A percentile compares a stretch with the other conserved stretches of the same genome.
Conservation (phyloP, 495 filamentous ascomycete genomes). For the Penicillium daleae region DNA sequence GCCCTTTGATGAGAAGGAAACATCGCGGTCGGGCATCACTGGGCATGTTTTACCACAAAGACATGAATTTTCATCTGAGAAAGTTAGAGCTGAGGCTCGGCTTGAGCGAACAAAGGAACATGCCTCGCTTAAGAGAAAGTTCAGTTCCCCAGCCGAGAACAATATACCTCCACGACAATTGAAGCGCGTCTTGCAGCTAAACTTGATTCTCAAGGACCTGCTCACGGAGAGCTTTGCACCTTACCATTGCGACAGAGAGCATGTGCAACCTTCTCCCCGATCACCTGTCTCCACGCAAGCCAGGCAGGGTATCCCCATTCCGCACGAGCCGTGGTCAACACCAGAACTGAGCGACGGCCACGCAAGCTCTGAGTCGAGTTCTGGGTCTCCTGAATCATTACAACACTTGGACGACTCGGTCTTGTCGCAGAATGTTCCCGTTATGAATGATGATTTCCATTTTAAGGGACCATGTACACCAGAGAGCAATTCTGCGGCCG, state of each 20-base stretch:
- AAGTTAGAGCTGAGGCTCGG: neutral
- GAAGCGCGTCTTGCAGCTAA: conserved; percentile 3
- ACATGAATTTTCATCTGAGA: neutral
- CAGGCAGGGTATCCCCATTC: neutral
- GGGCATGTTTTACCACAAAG: neutral
- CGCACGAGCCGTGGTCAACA: neutral
- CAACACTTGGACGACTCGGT: neutral
- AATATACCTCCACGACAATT: neutral
- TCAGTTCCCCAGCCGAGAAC: neutral
- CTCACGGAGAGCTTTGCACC: neutral
- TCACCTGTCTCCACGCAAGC: neutral
- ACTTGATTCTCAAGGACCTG: conserved; percentile 6
- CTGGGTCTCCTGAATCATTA: conserved; percentile 1
- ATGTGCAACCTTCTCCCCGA: neutral
- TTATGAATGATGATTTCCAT: neutral
- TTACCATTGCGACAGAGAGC: neutral
- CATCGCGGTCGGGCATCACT: neutral
- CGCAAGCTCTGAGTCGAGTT: neutral
- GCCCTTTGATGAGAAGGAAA: neutral
- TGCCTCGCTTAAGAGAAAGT: neutral
- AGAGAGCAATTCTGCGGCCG: neutral
- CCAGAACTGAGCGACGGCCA: neutral
- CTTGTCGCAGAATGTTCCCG: neutral
- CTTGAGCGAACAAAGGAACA: neutral
- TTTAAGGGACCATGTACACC: neutral